These are phyloP conservation scores for Solanum commersonii DNA, from an alignment of 257 asterid genomes.

Conservation along the genomic window DNA sequence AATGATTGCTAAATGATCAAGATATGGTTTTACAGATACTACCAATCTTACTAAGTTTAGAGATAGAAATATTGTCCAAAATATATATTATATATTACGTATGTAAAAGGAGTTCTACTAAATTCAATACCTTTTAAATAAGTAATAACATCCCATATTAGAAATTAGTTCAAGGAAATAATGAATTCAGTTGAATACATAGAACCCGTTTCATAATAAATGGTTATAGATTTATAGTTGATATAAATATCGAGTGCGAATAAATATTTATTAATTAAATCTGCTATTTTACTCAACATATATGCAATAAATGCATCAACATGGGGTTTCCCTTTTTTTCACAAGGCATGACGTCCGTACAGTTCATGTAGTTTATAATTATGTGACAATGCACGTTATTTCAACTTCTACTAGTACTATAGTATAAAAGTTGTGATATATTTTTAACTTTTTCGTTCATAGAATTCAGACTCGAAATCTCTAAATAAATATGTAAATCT, in stretches of 20 bases:
- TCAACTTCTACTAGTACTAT: not conserved
- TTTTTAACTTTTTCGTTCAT: not conserved
- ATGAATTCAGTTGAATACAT: too few species aligned
- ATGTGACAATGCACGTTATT: not conserved
- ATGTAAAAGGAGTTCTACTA: not conserved
- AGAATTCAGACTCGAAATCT: not conserved
- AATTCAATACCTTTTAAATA: not conserved
- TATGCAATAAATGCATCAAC: not conserved
- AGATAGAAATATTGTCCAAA: too few species aligned
- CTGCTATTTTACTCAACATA: not conserved
- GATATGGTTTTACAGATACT: not conserved
- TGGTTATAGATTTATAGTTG: fast-evolving
- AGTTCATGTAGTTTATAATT: not conserved
- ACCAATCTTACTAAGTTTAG: not conserved
- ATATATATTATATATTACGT: too few species aligned
- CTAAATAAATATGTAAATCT: not conserved
- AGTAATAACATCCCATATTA: not conserved
- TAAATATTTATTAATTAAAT: not conserved
- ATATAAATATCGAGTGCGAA: not conserved
- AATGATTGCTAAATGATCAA: not conserved
- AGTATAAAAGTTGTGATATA: not conserved
- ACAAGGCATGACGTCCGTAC: not conserved
- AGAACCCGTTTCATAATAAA: too few species aligned
- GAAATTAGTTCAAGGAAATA: not conserved
- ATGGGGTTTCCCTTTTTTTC: not conserved